These are phyloP conservation scores for Chionographis japonica DNA, from an alignment of 106 monocot species.

Conservation along the genomic window DNA sequence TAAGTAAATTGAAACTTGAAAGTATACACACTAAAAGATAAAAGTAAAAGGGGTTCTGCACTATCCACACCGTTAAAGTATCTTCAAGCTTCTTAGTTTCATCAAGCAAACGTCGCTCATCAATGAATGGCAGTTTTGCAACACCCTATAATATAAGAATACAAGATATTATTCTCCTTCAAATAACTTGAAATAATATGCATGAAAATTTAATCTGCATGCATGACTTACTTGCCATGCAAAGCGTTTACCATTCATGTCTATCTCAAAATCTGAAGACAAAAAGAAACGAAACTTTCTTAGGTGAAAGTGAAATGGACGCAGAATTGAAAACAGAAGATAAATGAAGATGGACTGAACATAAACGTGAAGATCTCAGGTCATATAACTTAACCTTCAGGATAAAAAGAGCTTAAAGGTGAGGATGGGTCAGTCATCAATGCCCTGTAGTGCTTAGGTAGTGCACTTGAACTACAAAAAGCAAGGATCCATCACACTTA, in stretches of 20 bases:
- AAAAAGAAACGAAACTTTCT: conserved; percentile 2
- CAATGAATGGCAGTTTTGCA: conserved; percentile 96
- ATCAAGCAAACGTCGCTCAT: conserved; percentile 65
- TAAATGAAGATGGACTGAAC: neutral
- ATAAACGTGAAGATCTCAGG: neutral
- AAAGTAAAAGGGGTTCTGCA: neutral
- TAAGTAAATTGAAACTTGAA: neutral
- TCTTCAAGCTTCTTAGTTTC: conserved; percentile 81
- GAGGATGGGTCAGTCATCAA: conserved; percentile 85
- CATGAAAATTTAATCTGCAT: neutral
- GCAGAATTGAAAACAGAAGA: neutral
- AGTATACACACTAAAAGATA: neutral
- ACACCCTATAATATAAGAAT: conserved; percentile 52
- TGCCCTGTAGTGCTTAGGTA: conserved; percentile 64
- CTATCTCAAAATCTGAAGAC: conserved; percentile 81
- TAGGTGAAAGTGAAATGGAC: neutral
- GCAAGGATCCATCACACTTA: conserved; percentile 1
- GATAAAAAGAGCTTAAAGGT: conserved; percentile 76
- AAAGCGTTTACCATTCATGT: conserved; percentile 97
- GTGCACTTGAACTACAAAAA: conserved; percentile 55
- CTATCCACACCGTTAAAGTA: conserved; percentile 52
- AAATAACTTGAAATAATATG: neutral
- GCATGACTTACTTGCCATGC: conserved; percentile 79
- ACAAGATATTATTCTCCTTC: neutral
- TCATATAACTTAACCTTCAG: conserved; percentile 44